Evolutionary conservation across 140 eudicot species (phyloP).

Genomic region (Anethum foeniculum): DNA sequence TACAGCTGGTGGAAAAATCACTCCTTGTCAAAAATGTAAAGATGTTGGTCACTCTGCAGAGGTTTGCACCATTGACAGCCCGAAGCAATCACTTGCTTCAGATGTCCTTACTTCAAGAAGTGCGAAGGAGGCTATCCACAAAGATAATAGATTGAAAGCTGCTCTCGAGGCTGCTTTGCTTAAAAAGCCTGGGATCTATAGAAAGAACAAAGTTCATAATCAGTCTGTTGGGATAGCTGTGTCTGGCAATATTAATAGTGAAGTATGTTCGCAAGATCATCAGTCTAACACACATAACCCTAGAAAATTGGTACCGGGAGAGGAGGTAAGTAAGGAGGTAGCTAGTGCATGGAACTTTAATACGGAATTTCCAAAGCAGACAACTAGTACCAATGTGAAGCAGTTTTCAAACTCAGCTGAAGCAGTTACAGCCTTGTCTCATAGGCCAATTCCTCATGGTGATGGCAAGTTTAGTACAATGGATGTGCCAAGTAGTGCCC

Average conservation of each 20-base stretch:
- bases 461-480: conserved; percentile 29
- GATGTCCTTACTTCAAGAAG: conserved; percentile 31
- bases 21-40: conserved; percentile 36
- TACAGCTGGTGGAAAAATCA: conserved; percentile 24
- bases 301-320: conserved; percentile 28
- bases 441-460: conserved; percentile 1
- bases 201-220: conserved; percentile 43
- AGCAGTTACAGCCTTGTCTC: conserved; percentile 6
- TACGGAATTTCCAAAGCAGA: conserved; percentile 37
- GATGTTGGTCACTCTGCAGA: conserved; percentile 33
- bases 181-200: conserved; percentile 70
- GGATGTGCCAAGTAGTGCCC: conserved; percentile 27
- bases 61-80: conserved; percentile 27
- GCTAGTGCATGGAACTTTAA: conserved; percentile 11
- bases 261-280: conserved; percentile 31
- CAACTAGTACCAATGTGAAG: conserved; percentile 18
- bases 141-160: conserved; percentile 63
- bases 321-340: conserved; percentile 33
- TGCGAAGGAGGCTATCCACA: conserved; percentile 35
- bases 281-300: conserved; percentile 26
- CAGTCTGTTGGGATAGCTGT: conserved; percentile 46
- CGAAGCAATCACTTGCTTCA: conserved; percentile 16
- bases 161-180: conserved; percentile 90
- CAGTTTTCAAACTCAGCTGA: conserved; percentile 9
- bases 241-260: conserved; percentile 32